A percentile compares a stretch with the other conserved stretches of the same genome.
These are phyloP conservation scores for Silene noctiflora DNA, from an alignment of 179 eudicot species.

Conservation along the genomic window DNA sequence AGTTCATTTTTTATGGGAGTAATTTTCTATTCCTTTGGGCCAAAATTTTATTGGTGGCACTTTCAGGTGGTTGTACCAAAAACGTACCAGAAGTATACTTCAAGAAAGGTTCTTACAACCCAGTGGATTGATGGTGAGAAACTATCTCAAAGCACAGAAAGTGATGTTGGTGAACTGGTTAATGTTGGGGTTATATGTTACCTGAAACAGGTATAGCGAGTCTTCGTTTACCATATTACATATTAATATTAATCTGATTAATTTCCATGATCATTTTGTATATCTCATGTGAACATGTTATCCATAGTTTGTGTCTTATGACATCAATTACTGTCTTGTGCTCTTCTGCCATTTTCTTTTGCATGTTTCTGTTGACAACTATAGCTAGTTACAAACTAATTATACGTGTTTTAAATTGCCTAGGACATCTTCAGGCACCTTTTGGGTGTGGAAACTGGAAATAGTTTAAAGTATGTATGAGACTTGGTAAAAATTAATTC, in stretches of 20 bases:
- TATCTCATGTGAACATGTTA: neutral
- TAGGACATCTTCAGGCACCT: neutral
- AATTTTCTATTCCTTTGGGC: constrained; percentile 3
- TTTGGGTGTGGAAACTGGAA: neutral
- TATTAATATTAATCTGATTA: neutral
- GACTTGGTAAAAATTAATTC: neutral
- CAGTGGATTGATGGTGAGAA: constrained; percentile 97
- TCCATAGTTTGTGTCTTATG: neutral
- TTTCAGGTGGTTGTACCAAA: constrained; percentile 88
- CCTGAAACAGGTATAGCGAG: constrained; percentile 79
- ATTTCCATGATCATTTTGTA: constrained; percentile 7
- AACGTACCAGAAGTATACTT: constrained; percentile 80
- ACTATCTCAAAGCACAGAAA: constrained; percentile 91
- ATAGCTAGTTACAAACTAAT: neutral
- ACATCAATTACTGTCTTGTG: neutral
- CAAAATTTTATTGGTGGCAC: constrained; percentile 7
- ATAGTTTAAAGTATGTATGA: neutral
- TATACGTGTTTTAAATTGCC: neutral
- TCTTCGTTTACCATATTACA: constrained; percentile 12
- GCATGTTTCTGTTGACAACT: too few species aligned
- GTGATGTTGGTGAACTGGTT: constrained; percentile 95
- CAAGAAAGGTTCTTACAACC: constrained; percentile 97
- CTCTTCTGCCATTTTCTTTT: neutral
- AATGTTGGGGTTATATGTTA: constrained; percentile 99
- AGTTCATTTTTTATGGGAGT: neutral